Evolutionary conservation across 768 basidiomycete species (phyloP).

Genomic region (Boletus vinaceobasis): DNA sequence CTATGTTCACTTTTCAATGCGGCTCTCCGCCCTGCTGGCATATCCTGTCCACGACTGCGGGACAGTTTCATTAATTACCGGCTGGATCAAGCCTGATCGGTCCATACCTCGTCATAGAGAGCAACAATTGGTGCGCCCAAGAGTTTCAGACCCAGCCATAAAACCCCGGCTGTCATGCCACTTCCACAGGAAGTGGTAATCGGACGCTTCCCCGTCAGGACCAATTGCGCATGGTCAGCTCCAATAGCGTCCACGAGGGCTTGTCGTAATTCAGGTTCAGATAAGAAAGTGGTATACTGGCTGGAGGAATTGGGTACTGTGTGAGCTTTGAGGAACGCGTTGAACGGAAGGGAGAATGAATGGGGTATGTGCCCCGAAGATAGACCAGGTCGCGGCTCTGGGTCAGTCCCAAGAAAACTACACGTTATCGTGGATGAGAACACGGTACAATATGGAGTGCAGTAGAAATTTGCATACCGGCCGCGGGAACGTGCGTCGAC

Average conservation of each 20-base stretch:
- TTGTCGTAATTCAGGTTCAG: slow-evolving; percentile 53
- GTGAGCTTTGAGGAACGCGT: slow-evolving; percentile 55
- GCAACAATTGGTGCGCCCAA: slow-evolving; percentile 58
- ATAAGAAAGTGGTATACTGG: slow-evolving; percentile 58
- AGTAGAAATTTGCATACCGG: slow-evolving; percentile 46
- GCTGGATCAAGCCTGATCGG: slow-evolving; percentile 5
- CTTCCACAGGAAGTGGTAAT: slow-evolving; percentile 87
- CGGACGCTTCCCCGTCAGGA: slow-evolving; percentile 56
- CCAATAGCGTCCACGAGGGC: slow-evolving; percentile 67
- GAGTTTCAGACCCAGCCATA: slow-evolving; percentile 89
- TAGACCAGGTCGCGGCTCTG: slow-evolving; percentile 86
- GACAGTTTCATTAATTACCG: slow-evolving; percentile 15
- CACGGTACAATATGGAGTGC: not conserved
- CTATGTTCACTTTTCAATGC: slow-evolving; percentile 52
- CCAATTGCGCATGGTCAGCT: slow-evolving; percentile 45
- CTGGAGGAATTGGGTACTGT: slow-evolving; percentile 31
- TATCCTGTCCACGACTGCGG: slow-evolving; percentile 95
- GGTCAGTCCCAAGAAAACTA: slow-evolving; percentile 77
- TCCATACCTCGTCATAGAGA: slow-evolving; percentile 91
- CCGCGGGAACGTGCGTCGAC: slow-evolving; percentile 86
- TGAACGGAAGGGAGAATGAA: slow-evolving; percentile 84
- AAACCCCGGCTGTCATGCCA: slow-evolving; percentile 95
- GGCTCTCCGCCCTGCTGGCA: slow-evolving; percentile 70
- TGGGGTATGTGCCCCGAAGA: slow-evolving; percentile 91
- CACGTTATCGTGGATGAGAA: slow-evolving; percentile 8